Conservation (phyloP, 352 stramenopile genomes). For the Phytophthora pinifolia region DNA sequence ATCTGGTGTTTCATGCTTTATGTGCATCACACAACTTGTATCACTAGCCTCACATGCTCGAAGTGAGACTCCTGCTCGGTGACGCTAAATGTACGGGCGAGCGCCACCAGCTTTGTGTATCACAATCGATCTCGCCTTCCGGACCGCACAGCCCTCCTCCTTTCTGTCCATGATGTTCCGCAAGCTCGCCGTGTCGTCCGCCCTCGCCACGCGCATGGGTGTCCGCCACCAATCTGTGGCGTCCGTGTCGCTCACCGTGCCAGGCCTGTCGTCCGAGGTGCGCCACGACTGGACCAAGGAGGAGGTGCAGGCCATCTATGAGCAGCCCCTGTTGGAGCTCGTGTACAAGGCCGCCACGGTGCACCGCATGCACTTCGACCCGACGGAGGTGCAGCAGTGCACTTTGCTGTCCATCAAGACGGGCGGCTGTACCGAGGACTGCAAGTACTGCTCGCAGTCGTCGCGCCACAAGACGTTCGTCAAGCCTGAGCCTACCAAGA, state of each 20-base stretch:
- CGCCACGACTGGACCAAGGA: slow-evolving; percentile 93
- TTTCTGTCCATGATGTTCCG: slow-evolving; percentile 37
- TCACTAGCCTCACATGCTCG: too few relatives aligned
- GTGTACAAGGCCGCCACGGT: slow-evolving; percentile 96
- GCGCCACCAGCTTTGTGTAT: not conserved
- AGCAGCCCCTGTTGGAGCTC: slow-evolving; percentile 96
- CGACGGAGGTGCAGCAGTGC: slow-evolving; percentile 96
- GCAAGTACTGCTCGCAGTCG: slow-evolving; percentile 97
- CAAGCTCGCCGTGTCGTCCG: slow-evolving; percentile 34
- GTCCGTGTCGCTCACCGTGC: slow-evolving; percentile 57
- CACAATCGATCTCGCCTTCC: slow-evolving; percentile 26
- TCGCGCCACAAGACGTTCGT: slow-evolving; percentile 98
- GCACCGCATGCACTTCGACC: slow-evolving; percentile 98
- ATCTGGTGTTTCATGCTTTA: slow-evolving; percentile 14
- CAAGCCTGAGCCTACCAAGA: slow-evolving; percentile 97
- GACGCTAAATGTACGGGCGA: too few relatives aligned
- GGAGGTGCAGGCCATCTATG: slow-evolving; percentile 94
- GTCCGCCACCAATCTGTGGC: slow-evolving; percentile 36
- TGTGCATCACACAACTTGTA: not conserved
- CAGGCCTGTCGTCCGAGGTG: slow-evolving; percentile 63
- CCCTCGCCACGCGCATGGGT: slow-evolving; percentile 10
- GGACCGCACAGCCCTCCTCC: slow-evolving; percentile 9
- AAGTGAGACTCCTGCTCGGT: too few relatives aligned
- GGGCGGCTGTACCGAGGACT: slow-evolving; percentile 93
- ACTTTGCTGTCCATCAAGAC: slow-evolving; percentile 98